Percentiles rank a stretch among this genome's conserved stretches.
Evolutionary conservation across 2,329 filamentous ascomycete species (phyloP).

Genomic region (Claviceps africana): DNA sequence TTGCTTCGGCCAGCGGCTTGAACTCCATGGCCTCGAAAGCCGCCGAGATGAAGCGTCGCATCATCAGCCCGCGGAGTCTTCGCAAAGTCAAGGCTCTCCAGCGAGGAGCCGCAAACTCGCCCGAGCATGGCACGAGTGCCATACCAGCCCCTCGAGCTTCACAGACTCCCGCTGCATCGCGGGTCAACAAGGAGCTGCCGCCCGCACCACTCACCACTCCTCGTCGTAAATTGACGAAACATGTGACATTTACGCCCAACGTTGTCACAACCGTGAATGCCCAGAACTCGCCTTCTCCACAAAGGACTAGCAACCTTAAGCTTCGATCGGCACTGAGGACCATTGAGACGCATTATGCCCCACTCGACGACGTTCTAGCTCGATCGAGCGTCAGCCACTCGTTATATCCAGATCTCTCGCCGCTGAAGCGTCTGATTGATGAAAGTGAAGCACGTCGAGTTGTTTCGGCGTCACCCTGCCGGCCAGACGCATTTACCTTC

Average conservation of each 20-base stretch:
- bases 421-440: constrained; percentile 20
- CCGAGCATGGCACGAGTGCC: constrained; percentile 28
- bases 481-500: constrained; percentile 49
- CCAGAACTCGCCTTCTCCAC: constrained; percentile 42
- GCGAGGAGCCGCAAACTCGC: constrained; percentile 24
- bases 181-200: constrained; percentile 38
- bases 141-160: constrained; percentile 32
- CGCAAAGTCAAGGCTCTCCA: constrained; percentile 47
- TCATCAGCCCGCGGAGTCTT: constrained; percentile 36
- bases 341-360: constrained; percentile 16
- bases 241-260: constrained; percentile 66
- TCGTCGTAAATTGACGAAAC: constrained; percentile 53
- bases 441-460: constrained; percentile 10
- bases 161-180: constrained; percentile 31
- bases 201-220: constrained; percentile 47
- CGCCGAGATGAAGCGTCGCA: constrained; percentile 21
- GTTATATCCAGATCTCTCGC: constrained; percentile 40
- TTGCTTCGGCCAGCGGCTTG: constrained; percentile 21
- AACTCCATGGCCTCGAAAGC: constrained; percentile 15
- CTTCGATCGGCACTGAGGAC: constrained; percentile 20
- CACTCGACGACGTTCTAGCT: constrained; percentile 15
- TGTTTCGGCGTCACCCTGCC: constrained; percentile 22
- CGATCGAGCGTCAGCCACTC: constrained; percentile 21
- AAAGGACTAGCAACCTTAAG: constrained; percentile 34
- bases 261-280: constrained; percentile 36